phyloP scores from a whole-genome alignment of 345 rosid species.

The Cardiospermum halicacabum region DNA sequence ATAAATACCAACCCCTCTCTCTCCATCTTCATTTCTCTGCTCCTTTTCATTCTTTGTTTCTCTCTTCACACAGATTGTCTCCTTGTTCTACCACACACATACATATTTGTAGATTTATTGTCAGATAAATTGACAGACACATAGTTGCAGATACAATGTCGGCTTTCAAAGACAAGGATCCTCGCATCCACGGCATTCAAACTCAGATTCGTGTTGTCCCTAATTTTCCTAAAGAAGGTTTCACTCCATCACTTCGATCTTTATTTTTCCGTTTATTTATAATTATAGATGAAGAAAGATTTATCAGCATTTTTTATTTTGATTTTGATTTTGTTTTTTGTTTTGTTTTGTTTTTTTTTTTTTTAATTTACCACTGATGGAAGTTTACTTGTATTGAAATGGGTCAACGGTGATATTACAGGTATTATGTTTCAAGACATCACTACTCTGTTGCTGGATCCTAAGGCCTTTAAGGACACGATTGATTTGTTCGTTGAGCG shows the following conservation, averaged over 20 bases:
- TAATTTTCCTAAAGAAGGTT: conserved; percentile 79
- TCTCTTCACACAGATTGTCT: background rate
- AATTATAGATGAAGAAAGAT: background rate
- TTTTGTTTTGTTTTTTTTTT: background rate
- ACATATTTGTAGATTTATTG: background rate
- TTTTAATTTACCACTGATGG: background rate
- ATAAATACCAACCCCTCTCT: conserved; percentile 12
- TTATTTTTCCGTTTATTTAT: background rate
- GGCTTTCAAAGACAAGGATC: conserved; percentile 50
- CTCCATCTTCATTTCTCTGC: background rate
- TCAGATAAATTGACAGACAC: conserved; percentile 7
- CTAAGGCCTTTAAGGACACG: conserved; percentile 85
- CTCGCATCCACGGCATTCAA: conserved; percentile 72
- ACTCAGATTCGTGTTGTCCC: conserved; percentile 84
- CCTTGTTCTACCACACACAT: background rate
- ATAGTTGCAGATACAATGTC: conserved; percentile 48
- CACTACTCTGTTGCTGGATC: conserved; percentile 84
- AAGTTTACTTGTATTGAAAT: background rate
- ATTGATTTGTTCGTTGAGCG: conserved; percentile 91
- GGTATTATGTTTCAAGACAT: conserved; percentile 98
- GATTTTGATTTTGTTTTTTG: conserved; percentile 13
- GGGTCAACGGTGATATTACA: conserved; percentile 26
- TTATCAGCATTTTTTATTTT: background rate
- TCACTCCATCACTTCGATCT: background rate
- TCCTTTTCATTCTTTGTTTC: background rate